Evolutionary conservation across 768 basidiomycete genomes (phyloP).

Genomic region (Dendrothele bispora): DNA sequence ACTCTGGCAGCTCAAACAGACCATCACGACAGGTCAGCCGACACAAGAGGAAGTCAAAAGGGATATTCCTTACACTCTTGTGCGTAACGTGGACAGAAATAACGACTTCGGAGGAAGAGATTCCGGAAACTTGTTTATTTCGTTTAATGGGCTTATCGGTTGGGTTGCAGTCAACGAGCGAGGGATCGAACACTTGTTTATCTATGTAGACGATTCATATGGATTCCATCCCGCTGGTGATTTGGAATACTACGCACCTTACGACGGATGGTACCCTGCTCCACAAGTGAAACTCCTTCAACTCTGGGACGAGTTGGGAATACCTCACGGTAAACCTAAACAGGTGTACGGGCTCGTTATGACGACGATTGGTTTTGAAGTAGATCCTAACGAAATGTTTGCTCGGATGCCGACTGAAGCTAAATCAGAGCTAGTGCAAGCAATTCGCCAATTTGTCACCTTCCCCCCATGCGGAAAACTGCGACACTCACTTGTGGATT

Average conservation of each 20-base stretch:
- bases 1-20: conserved; percentile 40
- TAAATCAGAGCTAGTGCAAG: not conserved
- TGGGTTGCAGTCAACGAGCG: not conserved
- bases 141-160: conserved; percentile 28
- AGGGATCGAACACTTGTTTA: not conserved
- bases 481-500: conserved; percentile 8
- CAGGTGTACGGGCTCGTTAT: conserved; percentile 22
- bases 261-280: conserved; percentile 5
- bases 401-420: conserved; percentile 8
- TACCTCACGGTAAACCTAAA: conserved; percentile 28
- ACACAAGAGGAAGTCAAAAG: not conserved
- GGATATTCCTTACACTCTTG: not conserved
- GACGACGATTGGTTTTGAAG: conserved; percentile 25
- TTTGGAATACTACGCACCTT: not conserved
- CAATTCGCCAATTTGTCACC: not conserved
- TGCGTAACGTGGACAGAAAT: conserved; percentile 17
- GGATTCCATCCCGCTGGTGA: not conserved
- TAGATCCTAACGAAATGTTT: conserved; percentile 20
- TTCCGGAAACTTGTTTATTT: conserved; percentile 22
- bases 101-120: conserved; percentile 24
- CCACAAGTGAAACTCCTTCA: conserved; percentile 23
- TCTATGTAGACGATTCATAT: not conserved
- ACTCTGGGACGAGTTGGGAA: conserved; percentile 28
- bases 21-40: conserved; percentile 23
- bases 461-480: not conserved